Base-by-base conservation (phyloP, 768 basidiomycete genomes). In the Auriscalpium orientale region DNA sequence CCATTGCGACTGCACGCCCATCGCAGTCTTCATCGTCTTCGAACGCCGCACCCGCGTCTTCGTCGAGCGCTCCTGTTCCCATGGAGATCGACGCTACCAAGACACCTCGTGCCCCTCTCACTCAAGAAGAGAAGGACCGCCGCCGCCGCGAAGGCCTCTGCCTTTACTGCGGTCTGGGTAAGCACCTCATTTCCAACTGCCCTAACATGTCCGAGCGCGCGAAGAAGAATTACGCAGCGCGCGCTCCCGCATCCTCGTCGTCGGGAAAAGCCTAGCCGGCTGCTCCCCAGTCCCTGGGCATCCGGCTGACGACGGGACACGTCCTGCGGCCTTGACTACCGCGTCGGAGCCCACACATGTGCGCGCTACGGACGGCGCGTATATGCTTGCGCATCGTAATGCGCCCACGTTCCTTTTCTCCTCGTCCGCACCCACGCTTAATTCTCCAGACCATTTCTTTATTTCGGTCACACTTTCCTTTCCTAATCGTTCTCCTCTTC, bases 111-210 rank as follows among this genome's bases (percentile, higher is more conserved):
- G 67, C 68, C 12, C 67, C 60, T 8, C 63, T 75, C 49, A 66
- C 70, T 0, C 34, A 58, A 3, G 65, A 62, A 3, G 71, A 73
- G 58, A 46, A 55, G 0, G 59, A 68, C 18, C 58, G 58, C n/a
- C 66, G 65, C 34, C 36, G 50, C 16, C 59, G 62, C 10, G 46
- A 68, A 1, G 60, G 62, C 18, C 65, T 76, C 2, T 76, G 73
- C 59, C 52, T 68, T 18, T 75, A 74, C 53, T 76, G 74, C 49
- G 69, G 71, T 4, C 50, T 63, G 46, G 63, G 66, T 16, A 59
- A 65, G 12, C 73, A 75, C 55, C 45, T 49, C 2, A 64, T 64
- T 35, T 38, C 59, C 2, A 59, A 66, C 43, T 74, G 73, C 61
- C 64, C 55, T 9, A 66, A 64, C 51, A 65, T 60, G 62, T 61